Base-by-base conservation (phyloP, 2,329 filamentous ascomycete species). In the Bipolaris victoriae region DNA sequence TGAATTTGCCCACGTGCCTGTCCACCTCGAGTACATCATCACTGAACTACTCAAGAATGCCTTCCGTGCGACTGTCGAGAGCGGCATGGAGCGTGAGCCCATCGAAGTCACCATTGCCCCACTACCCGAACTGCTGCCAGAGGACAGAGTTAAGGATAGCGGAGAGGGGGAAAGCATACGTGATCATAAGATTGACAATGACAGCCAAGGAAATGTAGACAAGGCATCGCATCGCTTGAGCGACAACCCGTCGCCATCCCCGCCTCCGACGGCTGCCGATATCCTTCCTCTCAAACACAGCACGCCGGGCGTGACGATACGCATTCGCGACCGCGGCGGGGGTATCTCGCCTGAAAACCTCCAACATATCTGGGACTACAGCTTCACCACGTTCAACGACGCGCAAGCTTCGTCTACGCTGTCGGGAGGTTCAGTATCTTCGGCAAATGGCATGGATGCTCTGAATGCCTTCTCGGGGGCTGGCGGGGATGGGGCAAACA, bases 31-130 rank as follows among this genome's bases (percentile, higher is more conserved):
- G 77, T 99, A 99, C 76, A 97, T 99, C 63, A 86, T 97, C 63
- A 99, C 94, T 0, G 95, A 99, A 77, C 84, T 99, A 1, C 84
- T 99, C 57, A 99, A 99, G 78, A 99, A 99, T 72, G 91, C 93
- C 1, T 99, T 98, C 80, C 87, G 95, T 41, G 94, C 95, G 3
- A 96, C 92, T 0, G 88, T 98, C 9, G 95, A 99, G 77, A 88
- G 85, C 56, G 87, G 88, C n/a, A 88, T 86, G 69, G 89, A 90
- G 65, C 83, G 85, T 40, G 90, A 96, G 63, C 91, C 94, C 1
- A 84, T 99, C 39, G 91, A 97, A 64, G 88, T 98, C 58, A 99
- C 95, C 13, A 95, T 99, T 60, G 94, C 94, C 0, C 90, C 86
- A 1, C 81, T 86, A 0, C 85, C 85, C 1, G 83, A 86, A 66